Evolutionary conservation across 2,329 filamentous ascomycete species (phyloP).

Genomic region (Stachybotrys chlorohalonatus): DNA sequence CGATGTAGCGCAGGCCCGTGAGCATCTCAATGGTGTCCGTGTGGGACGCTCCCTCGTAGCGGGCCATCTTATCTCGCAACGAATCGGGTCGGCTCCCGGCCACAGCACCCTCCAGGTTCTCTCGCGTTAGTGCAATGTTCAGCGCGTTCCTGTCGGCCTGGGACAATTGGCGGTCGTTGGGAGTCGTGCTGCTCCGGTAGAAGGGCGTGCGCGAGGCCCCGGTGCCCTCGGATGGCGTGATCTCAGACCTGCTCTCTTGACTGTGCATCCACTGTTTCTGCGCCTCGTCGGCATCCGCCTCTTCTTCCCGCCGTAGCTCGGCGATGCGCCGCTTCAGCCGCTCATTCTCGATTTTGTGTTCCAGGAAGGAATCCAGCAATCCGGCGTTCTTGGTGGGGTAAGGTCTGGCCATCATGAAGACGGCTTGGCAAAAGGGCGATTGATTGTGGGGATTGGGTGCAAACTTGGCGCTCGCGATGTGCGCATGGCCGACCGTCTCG

Average conservation of each 20-base stretch:
- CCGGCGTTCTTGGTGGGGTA: conserved; percentile 84
- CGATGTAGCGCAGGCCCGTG: conserved; percentile 77
- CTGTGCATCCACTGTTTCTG: conserved; percentile 52
- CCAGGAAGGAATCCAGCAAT: conserved; percentile 83
- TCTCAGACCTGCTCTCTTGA: conserved; percentile 45
- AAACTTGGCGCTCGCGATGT: conserved; percentile 64
- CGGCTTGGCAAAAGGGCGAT: conserved; percentile 69
- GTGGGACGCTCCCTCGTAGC: conserved; percentile 67
- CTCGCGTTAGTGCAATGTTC: conserved; percentile 64
- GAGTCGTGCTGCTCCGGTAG: conserved; percentile 24
- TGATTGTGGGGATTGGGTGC: conserved; percentile 54
- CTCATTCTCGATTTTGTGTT: conserved; percentile 96
- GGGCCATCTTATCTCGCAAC: conserved; percentile 75
- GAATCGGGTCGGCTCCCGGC: conserved; percentile 62
- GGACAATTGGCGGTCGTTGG: conserved; percentile 43
- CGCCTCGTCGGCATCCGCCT: conserved; percentile 64
- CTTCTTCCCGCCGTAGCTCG: conserved; percentile 77
- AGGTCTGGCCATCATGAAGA: conserved; percentile 87
- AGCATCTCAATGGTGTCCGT: conserved; percentile 89
- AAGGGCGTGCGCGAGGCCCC: conserved; percentile 22
- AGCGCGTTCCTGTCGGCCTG: conserved; percentile 56
- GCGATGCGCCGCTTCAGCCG: conserved; percentile 74
- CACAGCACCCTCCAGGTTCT: conserved; percentile 68
- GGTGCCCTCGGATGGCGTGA: conserved; percentile 39
- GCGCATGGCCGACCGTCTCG: conserved; percentile 86